Conservation (phyloP, 495 filamentous ascomycete species). For the Talaromyces thailandensis region DNA sequence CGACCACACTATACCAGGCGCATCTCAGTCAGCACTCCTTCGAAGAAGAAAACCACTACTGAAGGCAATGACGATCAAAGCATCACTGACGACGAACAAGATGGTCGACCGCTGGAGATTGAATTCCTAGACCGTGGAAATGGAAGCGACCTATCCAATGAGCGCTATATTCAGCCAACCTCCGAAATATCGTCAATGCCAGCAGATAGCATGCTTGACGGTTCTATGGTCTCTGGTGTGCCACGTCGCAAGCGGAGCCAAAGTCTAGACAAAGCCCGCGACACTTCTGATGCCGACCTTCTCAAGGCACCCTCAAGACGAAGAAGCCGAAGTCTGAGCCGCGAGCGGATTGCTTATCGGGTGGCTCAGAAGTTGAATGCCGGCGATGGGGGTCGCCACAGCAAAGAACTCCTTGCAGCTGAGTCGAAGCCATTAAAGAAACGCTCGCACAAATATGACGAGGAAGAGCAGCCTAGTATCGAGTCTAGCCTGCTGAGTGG, state of each 20-base stretch:
- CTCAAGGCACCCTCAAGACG: slow-evolving; percentile 55
- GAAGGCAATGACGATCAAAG: slow-evolving; percentile 47
- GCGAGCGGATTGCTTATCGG: slow-evolving; percentile 61
- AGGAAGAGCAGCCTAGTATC: slow-evolving; percentile 55
- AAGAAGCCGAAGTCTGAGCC: slow-evolving; percentile 65
- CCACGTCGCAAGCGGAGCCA: slow-evolving; percentile 48
- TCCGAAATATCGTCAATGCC: slow-evolving; percentile 92
- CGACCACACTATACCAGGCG: slow-evolving; percentile 58
- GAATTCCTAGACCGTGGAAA: slow-evolving; percentile 59
- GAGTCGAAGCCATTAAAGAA: slow-evolving; percentile 48
- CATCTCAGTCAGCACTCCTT: slow-evolving; percentile 48
- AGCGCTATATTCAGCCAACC: slow-evolving; percentile 47
- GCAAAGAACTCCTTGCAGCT: slow-evolving; percentile 52
- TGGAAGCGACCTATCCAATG: slow-evolving; percentile 51
- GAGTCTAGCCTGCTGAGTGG: slow-evolving; percentile 68
- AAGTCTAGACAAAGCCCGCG: slow-evolving; percentile 42
- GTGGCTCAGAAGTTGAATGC: slow-evolving; percentile 58
- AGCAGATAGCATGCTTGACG: slow-evolving; percentile 82
- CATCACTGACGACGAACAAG: slow-evolving; percentile 62
- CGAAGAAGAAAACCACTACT: slow-evolving; percentile 41
- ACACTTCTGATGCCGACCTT: slow-evolving; percentile 42
- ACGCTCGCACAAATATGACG: slow-evolving; percentile 50
- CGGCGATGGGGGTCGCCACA: slow-evolving; percentile 37
- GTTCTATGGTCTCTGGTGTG: slow-evolving; percentile 30
- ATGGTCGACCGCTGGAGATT: slow-evolving; percentile 69